These are phyloP conservation scores for Phytopythium chamaehyphon DNA, from an alignment of 352 stramenopile genomes.

Conservation along the genomic window DNA sequence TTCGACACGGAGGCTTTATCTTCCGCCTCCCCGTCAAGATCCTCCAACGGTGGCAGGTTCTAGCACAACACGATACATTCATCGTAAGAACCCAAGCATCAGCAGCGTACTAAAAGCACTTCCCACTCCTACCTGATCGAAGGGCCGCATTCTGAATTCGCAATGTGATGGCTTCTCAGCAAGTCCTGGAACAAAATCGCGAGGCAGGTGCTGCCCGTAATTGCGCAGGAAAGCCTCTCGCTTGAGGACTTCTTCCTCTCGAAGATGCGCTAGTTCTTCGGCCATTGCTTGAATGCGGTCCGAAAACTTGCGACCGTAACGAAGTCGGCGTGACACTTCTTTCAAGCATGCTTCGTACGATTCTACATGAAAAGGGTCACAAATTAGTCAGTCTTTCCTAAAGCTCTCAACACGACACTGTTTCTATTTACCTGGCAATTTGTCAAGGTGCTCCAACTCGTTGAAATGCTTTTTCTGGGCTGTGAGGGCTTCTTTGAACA, in stretches of 20 bases:
- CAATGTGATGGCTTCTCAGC: slow-evolving; percentile 87
- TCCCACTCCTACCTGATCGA: slow-evolving; percentile 44
- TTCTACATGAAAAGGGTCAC: slow-evolving; percentile 28
- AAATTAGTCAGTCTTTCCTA: background rate
- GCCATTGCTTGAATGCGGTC: slow-evolving; percentile 84
- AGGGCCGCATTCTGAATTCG: slow-evolving; percentile 84
- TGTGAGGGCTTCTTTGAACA: slow-evolving; percentile 70
- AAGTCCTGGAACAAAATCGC: slow-evolving; percentile 76
- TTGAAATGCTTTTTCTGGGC: slow-evolving; percentile 85
- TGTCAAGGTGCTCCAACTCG: slow-evolving; percentile 81
- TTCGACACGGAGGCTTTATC: slow-evolving; percentile 18
- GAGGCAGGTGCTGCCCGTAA: slow-evolving; percentile 77
- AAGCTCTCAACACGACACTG: background rate
- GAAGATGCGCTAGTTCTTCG: slow-evolving; percentile 76
- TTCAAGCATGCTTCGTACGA: slow-evolving; percentile 76
- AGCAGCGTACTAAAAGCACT: background rate
- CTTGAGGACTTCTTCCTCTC: slow-evolving; percentile 76
- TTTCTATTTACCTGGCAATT: slow-evolving; percentile 48
- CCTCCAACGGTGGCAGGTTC: slow-evolving; percentile 64
- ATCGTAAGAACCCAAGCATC: background rate
- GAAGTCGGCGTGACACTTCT: slow-evolving; percentile 68
- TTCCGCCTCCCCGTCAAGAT: slow-evolving; percentile 22
- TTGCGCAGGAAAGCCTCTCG: slow-evolving; percentile 71
- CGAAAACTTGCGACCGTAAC: slow-evolving; percentile 73
- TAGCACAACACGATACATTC: too few relatives aligned